Evolutionary conservation across 768 basidiomycete species (phyloP).

Genomic region (Neoboletus magnificus): DNA sequence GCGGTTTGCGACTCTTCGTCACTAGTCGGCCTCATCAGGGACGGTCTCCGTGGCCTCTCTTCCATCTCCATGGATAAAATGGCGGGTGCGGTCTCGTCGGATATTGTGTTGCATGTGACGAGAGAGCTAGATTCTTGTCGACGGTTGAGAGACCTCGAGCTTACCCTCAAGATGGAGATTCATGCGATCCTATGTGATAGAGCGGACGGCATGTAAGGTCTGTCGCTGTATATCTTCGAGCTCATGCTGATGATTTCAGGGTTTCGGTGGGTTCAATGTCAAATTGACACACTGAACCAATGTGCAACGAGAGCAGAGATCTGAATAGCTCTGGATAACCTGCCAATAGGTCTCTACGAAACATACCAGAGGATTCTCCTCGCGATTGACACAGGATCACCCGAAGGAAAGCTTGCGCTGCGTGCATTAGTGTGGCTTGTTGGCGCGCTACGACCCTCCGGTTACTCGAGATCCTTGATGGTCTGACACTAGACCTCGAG

Average conservation of each 20-base stretch:
- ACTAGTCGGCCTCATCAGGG: slow-evolving; percentile 16
- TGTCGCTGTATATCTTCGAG: neutral
- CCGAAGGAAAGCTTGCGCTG: slow-evolving; percentile 1
- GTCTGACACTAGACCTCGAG: slow-evolving; percentile 7
- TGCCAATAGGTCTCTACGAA: slow-evolving; percentile 18
- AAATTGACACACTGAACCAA: slow-evolving; percentile 11
- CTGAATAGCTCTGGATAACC: slow-evolving; percentile 11
- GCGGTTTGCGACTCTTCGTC: slow-evolving; percentile 10
- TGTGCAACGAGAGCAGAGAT: slow-evolving; percentile 10
- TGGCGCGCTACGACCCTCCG: slow-evolving; percentile 13
- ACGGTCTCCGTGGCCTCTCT: neutral
- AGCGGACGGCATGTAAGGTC: slow-evolving; percentile 20
- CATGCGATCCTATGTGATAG: neutral
- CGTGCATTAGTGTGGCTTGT: slow-evolving; percentile 19
- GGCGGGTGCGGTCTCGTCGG: neutral
- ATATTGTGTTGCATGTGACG: slow-evolving; percentile 15
- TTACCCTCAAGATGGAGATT: slow-evolving; percentile 10
- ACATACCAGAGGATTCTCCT: slow-evolving; percentile 22
- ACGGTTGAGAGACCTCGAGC: slow-evolving; percentile 4
- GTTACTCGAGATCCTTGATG: slow-evolving; percentile 11
- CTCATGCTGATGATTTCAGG: neutral
- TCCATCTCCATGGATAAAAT: slow-evolving; percentile 12
- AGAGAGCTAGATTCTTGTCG: slow-evolving; percentile 10
- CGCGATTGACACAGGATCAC: slow-evolving; percentile 2
- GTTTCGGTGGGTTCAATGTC: slow-evolving; percentile 26